Evolutionary conservation across 345 rosid species (phyloP).

Genomic region (Moricandia moricandioides): DNA sequence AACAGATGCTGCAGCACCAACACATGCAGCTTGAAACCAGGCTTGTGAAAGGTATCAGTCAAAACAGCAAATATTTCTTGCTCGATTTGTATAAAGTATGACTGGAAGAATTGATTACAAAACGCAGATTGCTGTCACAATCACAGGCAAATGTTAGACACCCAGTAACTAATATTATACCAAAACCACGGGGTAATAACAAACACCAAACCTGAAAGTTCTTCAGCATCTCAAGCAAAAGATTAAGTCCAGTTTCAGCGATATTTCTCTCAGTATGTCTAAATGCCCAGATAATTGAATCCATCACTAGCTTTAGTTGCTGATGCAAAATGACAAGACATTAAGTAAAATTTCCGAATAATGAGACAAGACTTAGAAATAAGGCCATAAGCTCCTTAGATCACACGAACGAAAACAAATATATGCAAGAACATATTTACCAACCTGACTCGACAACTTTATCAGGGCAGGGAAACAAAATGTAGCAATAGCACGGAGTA

Average conservation of each 20-base stretch:
- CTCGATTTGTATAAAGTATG: slow-evolving; percentile 51
- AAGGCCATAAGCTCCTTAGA: slow-evolving; percentile 13
- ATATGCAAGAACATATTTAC: slow-evolving; percentile 28
- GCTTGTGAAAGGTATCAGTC: slow-evolving; percentile 96
- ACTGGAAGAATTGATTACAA: slow-evolving; percentile 76
- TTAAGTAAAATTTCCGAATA: neutral
- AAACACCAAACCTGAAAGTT: slow-evolving; percentile 70
- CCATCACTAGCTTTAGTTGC: slow-evolving; percentile 99
- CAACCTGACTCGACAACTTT: slow-evolving; percentile 86
- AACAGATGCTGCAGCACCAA: slow-evolving; percentile 81
- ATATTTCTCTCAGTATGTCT: slow-evolving; percentile 99
- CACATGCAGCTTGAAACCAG: slow-evolving; percentile 98
- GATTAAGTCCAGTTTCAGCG: slow-evolving; percentile 95
- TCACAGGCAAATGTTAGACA: slow-evolving; percentile 15
- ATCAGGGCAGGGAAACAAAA: slow-evolving; percentile 92
- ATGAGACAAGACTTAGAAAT: slow-evolving; percentile 7
- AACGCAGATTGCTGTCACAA: slow-evolving; percentile 73
- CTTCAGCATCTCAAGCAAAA: slow-evolving; percentile 86
- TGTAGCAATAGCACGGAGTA: slow-evolving; percentile 96
- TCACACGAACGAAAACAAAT: neutral
- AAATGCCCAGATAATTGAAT: slow-evolving; percentile 99
- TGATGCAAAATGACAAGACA: slow-evolving; percentile 34
- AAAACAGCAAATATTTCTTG: slow-evolving; percentile 97
- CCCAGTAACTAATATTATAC: neutral
- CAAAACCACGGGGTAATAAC: slow-evolving; percentile 47